These are phyloP conservation scores for Allantophomopsis lycopodina DNA, from an alignment of 2,329 filamentous ascomycete species.

Conservation along the genomic window DNA sequence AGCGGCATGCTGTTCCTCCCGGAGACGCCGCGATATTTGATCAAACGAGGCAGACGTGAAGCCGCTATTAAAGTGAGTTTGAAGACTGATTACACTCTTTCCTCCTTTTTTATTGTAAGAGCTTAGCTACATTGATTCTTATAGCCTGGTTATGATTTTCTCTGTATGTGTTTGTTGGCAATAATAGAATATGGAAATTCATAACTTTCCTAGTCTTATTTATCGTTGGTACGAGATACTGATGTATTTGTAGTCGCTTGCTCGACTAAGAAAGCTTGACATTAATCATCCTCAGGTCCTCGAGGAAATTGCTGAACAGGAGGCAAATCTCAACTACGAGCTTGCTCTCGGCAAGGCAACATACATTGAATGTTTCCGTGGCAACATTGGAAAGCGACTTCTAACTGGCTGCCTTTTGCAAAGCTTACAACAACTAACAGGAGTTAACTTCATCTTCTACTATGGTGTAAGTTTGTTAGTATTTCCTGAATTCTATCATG, in stretches of 20 bases:
- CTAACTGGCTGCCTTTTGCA: conserved; percentile 61
- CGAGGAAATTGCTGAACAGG: conserved; percentile 66
- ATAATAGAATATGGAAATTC: no score
- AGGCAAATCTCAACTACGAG: conserved; percentile 81
- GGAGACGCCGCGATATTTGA: conserved; percentile 22
- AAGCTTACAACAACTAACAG: conserved; percentile 66
- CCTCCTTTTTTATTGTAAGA: no score
- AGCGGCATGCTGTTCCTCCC: conserved; percentile 22
- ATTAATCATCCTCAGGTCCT: conserved; percentile 59
- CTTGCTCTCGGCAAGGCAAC: conserved; percentile 45
- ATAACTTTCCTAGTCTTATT: no score
- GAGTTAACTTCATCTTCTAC: conserved; percentile 85
- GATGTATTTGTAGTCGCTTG: conserved; percentile 30
- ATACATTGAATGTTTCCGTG: conserved; percentile 51
- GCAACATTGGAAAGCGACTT: conserved; percentile 54
- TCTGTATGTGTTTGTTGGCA: no score
- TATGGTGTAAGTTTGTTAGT: conserved; percentile 67
- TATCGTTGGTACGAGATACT: no score
- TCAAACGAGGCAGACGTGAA: conserved; percentile 31
- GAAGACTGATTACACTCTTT: no score
- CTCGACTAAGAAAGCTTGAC: conserved; percentile 60
- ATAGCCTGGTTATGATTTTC: no score
- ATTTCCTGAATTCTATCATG: conserved; percentile 54
- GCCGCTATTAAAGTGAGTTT: conserved; percentile 33
- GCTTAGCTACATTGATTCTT: no score